phyloP scores from a whole-genome alignment of 2,329 filamentous ascomycete species.

The Clonostachys rhizophaga region DNA sequence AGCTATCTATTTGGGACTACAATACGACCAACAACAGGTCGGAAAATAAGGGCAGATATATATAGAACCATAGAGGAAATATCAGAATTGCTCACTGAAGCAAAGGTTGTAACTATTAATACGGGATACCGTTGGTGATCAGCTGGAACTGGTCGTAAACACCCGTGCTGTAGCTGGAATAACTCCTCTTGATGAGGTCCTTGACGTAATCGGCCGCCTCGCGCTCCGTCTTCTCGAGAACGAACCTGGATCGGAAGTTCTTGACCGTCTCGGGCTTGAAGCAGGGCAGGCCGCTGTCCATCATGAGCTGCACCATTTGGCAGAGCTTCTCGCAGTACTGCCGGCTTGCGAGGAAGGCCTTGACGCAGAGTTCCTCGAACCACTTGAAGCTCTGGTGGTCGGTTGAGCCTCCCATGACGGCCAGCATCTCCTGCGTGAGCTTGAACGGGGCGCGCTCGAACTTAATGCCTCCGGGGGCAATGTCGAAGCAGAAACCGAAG shows the following conservation, averaged over 20 bases:
- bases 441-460: conserved; percentile 99
- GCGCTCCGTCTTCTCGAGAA: conserved; percentile 83
- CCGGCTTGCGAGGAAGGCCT: conserved; percentile 84
- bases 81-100: too few relatives aligned
- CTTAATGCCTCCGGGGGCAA: conserved; percentile 91
- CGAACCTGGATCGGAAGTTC: conserved; percentile 90
- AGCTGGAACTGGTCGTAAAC: conserved; percentile 98
- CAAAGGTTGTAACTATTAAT: conserved; percentile 39
- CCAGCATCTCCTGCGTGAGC: conserved; percentile 93
- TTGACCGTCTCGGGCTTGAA: conserved; percentile 95
- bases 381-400: conserved; percentile 86
- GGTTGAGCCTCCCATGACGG: conserved; percentile 91
- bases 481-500: conserved; percentile 99
- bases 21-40: too few relatives aligned
- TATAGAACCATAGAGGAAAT: too few relatives aligned
- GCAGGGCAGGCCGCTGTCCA: conserved; percentile 92
- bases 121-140: conserved; percentile 95
- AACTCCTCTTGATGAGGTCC: conserved; percentile 83
- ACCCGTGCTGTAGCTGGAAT: conserved; percentile 84
- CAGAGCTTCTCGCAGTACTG: conserved; percentile 85
- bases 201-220: conserved; percentile 95
- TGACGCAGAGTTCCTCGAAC: conserved; percentile 96
- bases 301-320: conserved; percentile 90
- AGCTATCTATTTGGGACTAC: too few relatives aligned
- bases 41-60: too few relatives aligned